A percentile compares a stretch with the other conserved stretches of the same genome.
These are phyloP conservation scores for Fomitopsis betulina DNA, from an alignment of 1,284 basidiomycete species.

Conservation along the genomic window DNA sequence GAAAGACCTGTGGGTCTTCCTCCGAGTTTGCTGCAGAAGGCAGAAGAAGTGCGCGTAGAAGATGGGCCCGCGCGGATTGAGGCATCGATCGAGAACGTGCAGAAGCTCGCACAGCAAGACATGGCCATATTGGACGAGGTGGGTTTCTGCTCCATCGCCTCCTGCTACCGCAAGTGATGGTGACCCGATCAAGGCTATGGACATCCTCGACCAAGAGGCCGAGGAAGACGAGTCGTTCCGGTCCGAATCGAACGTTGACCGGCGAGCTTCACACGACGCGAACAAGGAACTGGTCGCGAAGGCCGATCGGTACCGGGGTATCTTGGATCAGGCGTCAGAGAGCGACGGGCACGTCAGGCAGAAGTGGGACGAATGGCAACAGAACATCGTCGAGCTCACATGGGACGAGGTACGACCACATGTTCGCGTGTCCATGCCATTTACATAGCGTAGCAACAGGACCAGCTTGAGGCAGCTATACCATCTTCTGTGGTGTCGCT, in stretches of 20 bases:
- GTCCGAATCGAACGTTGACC: conserved; percentile 41
- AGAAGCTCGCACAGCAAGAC: conserved; percentile 63
- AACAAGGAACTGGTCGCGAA: conserved; percentile 72
- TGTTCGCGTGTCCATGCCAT: background rate
- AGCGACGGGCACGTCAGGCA: conserved; percentile 74
- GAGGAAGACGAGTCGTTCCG: conserved; percentile 79
- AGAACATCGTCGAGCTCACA: conserved; percentile 66
- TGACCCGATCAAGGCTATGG: conserved; percentile 58
- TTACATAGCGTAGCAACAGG: conserved; percentile 36
- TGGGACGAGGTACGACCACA: conserved; percentile 58
- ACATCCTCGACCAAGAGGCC: conserved; percentile 85
- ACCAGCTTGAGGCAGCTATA: conserved; percentile 60
- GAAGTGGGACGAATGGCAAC: conserved; percentile 88
- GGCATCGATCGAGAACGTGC: conserved; percentile 69
- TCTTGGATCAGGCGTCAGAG: conserved; percentile 68
- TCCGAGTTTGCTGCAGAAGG: conserved; percentile 81
- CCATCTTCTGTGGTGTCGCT: conserved; percentile 56
- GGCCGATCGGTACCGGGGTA: conserved; percentile 63
- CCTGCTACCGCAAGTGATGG: conserved; percentile 1
- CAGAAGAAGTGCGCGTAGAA: conserved; percentile 79
- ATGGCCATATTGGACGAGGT: conserved; percentile 74
- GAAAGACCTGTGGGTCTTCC: conserved; percentile 87
- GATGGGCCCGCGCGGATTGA: conserved; percentile 75
- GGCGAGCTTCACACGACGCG: conserved; percentile 74
- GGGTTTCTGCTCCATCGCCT: conserved; percentile 9